These are phyloP conservation scores for Leccinum ochraceum DNA, from an alignment of 768 basidiomycete genomes.

Conservation along the genomic window DNA sequence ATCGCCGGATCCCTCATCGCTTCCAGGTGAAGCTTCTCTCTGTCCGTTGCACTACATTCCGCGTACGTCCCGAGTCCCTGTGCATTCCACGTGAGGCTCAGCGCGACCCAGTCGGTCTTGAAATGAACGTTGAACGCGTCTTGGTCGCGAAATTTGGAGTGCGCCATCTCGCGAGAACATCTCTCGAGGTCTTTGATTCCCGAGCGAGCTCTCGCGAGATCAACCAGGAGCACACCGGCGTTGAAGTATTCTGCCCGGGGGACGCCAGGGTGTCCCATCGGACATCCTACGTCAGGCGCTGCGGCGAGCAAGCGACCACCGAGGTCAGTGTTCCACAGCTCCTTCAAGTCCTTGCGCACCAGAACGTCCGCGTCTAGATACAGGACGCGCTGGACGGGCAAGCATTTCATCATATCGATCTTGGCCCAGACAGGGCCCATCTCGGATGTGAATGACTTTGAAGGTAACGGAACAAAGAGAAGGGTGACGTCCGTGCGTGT, in stretches of 20 bases:
- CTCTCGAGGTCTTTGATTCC: constrained; percentile 28
- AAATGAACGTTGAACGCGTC: constrained; percentile 54
- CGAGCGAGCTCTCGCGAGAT: constrained; percentile 42
- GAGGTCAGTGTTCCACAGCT: constrained; percentile 49
- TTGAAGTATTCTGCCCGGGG: constrained; percentile 48
- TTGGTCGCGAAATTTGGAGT: constrained; percentile 45
- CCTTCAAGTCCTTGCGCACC: constrained; percentile 40
- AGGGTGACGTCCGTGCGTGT: constrained; percentile 36
- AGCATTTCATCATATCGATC: constrained; percentile 43
- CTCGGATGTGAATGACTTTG: constrained; percentile 26
- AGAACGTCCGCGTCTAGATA: constrained; percentile 58
- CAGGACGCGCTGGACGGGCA: constrained; percentile 51
- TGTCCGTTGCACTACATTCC: constrained; percentile 33
- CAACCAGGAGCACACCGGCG: constrained; percentile 53
- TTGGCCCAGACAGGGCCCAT: constrained; percentile 49
- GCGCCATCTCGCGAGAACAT: constrained; percentile 27
- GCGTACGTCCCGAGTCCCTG: constrained; percentile 60
- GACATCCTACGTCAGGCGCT: constrained; percentile 48
- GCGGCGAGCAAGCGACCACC: constrained; percentile 45
- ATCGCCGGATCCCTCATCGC: constrained; percentile 44
- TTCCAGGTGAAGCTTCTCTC: constrained; percentile 34
- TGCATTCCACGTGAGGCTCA: constrained; percentile 53
- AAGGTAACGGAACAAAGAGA: constrained; percentile 42
- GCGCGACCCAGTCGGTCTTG: constrained; percentile 40
- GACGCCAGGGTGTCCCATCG: constrained; percentile 45